Evolutionary conservation across 1,284 basidiomycete species (phyloP), one percentile per base, ranked within the genome.

Genomic region (Melanopsichium pennsylvanicum): DNA sequence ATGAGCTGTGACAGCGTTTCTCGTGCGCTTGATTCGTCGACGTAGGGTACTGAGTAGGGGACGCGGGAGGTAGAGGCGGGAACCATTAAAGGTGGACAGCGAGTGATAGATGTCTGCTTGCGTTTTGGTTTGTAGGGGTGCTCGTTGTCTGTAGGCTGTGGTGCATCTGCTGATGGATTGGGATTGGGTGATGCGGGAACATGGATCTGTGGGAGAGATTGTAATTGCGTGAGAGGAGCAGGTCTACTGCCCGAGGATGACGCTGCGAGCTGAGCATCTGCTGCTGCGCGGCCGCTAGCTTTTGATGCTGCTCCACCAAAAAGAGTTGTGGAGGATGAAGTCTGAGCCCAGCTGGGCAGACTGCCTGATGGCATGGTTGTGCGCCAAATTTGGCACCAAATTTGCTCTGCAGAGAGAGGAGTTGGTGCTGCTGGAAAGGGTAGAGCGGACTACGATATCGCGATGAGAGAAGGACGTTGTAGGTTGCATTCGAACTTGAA

Each of bases 271-370:
- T 44, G 34, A 9, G 36, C 34, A 35, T 55, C 47, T 22, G 44
- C 39, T 31, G 52, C 52, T 47, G 47, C 31, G 34, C 34, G 42
- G 23, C 22, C 39, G 11, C 8, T 49, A 23, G 39, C n/a, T 15
- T 63, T 47, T 35, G 45, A 39, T 4, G n/a, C 33, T n/a, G 40
- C 40, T 9, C 41, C 45, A 34, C 61, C 61, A 13, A 63, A 63
- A 8, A 63, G 32, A 15, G 49, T 45, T 31, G 61, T 27, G 31
- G 61, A 64, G 40, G 61, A 54, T 6, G 61, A 58, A 10, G 61
- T 64, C 37, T 48, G 26, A 4, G 54, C 61, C 61, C 61, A 64
- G 54, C 45, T 64, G 45, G 61, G 61, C 54, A 58, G 48, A 27
- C 61, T 31, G 48, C 40, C 61, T 47, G 60, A 34, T 8, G 60